Base-by-base conservation (phyloP, 1,139 yeast genomes). In the Wickerhamomyces sp. region DNA sequence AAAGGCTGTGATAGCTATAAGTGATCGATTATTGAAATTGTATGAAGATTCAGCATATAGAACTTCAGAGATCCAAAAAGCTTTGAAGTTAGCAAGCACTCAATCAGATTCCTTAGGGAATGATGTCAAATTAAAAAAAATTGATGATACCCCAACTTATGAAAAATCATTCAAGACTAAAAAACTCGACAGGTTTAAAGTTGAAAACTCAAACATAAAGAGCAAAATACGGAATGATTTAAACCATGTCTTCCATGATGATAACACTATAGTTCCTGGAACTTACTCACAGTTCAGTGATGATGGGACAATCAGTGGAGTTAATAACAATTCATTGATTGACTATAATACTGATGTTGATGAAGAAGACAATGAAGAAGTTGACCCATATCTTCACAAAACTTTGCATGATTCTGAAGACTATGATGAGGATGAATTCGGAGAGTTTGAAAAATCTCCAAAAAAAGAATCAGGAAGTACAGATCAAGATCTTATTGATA, bases 351-450 rank as follows among this genome's bases (percentile, higher is more conserved):
- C 50, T 39, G 57, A 53, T 27, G 57, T 52, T 31, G 59, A 53
- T 34, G 56, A 50, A 14, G 50, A 49, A 30, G 40, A 40, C 29
- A 13, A 27, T 0, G 29, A 29, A 7, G 9, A 27, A 18, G 32
- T 8, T 6, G 11, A 39, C 26, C 27, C 13, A 13, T 7, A 40
- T 23, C 29, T 9, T 7, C 31, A 39, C 26, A 10, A 27, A 34
- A 40, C 39, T 34, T n/a, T 26, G 29, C 31, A 43, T 33, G 15
- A n/a, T 33, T 3, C 23, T 18, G 23, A 18, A 18, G n/a, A n/a
- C n/a, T 18, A 18, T 5, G 58, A 51, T 33, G 56, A 53, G 37
- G 68, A 64, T 44, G 68, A 62, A 10, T 64, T 63, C 47, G 69
- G 68, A 10, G 68, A 63, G 34, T 65, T 64, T 55, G 67, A 64